Evolutionary conservation across 164 flowering plant genomes (phyloP).

Genomic region (Chimonanthus praecox): DNA sequence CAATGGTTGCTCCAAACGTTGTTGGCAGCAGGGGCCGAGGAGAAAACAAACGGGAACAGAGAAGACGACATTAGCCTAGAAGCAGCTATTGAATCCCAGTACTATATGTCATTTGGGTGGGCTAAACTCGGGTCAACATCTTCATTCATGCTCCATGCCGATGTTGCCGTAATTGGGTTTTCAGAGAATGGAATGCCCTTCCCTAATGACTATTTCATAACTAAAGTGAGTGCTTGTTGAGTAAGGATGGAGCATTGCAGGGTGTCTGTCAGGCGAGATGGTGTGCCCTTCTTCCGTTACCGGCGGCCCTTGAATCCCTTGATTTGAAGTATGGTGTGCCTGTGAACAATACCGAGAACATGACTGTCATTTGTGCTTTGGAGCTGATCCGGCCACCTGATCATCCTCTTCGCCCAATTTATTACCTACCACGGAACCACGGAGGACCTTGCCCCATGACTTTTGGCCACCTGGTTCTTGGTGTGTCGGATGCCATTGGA

Average conservation of each 20-base stretch:
- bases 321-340: constrained; percentile 64
- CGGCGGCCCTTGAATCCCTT: constrained; percentile 40
- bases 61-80: constrained; percentile 68
- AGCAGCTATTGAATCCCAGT: constrained; percentile 48
- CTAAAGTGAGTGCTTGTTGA: constrained; percentile 65
- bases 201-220: constrained; percentile 80
- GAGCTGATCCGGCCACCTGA: constrained; percentile 89
- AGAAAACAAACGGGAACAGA: no score
- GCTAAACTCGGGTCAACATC: constrained; percentile 45
- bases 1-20: no score
- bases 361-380: constrained; percentile 90
- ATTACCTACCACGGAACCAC: constrained; percentile 85
- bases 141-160: constrained; percentile 62
- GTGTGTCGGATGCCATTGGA: constrained; percentile 86
- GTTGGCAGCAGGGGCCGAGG: no score
- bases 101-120: constrained; percentile 96
- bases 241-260: constrained; percentile 51
- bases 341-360: constrained; percentile 41
- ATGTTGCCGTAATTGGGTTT: constrained; percentile 78
- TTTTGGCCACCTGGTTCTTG: constrained; percentile 59
- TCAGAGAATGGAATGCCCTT: constrained; percentile 77
- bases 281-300: constrained; percentile 76
- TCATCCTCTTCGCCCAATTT: constrained; percentile 51
- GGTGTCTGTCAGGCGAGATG: constrained; percentile 93
- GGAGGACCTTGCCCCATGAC: constrained; percentile 45